Conservation (phyloP, 352 stramenopile genomes). For the Saprolegnia parasitica region DNA sequence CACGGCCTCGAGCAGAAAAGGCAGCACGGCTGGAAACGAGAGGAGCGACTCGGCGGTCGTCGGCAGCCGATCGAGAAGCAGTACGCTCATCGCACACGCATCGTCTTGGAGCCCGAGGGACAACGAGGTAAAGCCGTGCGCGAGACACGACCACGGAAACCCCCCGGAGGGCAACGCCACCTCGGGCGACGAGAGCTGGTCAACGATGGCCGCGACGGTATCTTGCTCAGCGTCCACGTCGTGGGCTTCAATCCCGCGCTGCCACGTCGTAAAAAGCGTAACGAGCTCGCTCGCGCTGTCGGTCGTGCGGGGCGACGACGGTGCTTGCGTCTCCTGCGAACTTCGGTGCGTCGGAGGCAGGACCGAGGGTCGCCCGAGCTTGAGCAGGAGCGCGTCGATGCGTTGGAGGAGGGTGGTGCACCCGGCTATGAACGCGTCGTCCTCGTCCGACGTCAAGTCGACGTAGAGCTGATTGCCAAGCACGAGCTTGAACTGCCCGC, state of each 20-base stretch:
- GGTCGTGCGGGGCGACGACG: neutral
- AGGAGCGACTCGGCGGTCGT: neutral
- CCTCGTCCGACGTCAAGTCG: conserved; percentile 1
- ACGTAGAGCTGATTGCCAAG: conserved; percentile 18
- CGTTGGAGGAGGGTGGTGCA: conserved; percentile 6
- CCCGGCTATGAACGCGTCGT: neutral
- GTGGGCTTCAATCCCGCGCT: neutral
- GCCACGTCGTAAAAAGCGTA: neutral
- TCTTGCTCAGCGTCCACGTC: neutral
- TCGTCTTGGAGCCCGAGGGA: neutral
- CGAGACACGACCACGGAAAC: neutral
- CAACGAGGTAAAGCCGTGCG: neutral
- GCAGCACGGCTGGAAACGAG: neutral
- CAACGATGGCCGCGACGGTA: neutral
- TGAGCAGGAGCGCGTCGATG: neutral
- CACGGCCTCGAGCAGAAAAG: neutral
- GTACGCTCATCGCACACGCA: neutral
- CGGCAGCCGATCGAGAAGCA: conserved; percentile 6
- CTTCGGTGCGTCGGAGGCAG: neutral
- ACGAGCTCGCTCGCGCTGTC: neutral
- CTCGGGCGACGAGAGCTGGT: neutral
- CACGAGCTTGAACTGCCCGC: conserved; percentile 19
- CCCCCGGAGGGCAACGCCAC: neutral
- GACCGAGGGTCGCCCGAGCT: neutral
- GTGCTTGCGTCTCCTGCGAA: neutral